Evolutionary conservation across 495 filamentous ascomycete genomes (phyloP), one percentile per base, ranked within the genome.

Genomic region (Apodospora peruviana): DNA sequence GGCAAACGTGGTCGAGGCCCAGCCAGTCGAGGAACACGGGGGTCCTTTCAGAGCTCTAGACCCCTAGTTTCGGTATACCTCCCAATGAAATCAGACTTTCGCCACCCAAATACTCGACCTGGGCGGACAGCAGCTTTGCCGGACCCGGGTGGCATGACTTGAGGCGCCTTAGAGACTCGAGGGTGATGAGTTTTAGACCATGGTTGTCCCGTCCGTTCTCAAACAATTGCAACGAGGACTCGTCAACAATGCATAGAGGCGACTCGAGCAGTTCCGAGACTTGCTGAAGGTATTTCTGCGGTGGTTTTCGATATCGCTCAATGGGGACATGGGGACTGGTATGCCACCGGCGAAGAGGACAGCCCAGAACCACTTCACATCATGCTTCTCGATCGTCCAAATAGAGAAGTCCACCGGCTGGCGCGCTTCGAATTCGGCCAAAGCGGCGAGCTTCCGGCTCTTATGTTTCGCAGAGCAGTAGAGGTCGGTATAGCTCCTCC

Each of bases 21-120:
- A 75, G 68, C 78, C 77, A 83, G 53, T 69, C 74, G 27, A 78
- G 48, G 39, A 79, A 75, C n/a, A n/a, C n/a, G n/a, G n/a, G n/a
- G n/a, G n/a, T n/a, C n/a, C n/a, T n/a, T n/a, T n/a, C n/a, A n/a
- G n/a, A n/a, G n/a, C n/a, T n/a, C n/a, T n/a, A n/a, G n/a, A n/a
- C n/a, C n/a, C n/a, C n/a, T n/a, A n/a, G n/a, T n/a, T n/a, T n/a
- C n/a, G n/a, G n/a, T n/a, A n/a, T n/a, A n/a, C n/a, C n/a, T n/a
- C n/a, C n/a, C n/a, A n/a, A n/a, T n/a, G n/a, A n/a, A n/a, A n/a
- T n/a, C n/a, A n/a, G n/a, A n/a, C n/a, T n/a, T n/a, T n/a, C n/a
- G n/a, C n/a, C n/a, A n/a, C n/a, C n/a, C n/a, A n/a, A n/a, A n/a
- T n/a, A n/a, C n/a, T n/a, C n/a, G n/a, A n/a, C n/a, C n/a, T n/a